Percentiles rank a stretch among this genome's conserved stretches.
These are phyloP conservation scores for Cylindrotheca closterium DNA, from an alignment of 108 stramenopile genomes.

Conservation along the genomic window DNA sequence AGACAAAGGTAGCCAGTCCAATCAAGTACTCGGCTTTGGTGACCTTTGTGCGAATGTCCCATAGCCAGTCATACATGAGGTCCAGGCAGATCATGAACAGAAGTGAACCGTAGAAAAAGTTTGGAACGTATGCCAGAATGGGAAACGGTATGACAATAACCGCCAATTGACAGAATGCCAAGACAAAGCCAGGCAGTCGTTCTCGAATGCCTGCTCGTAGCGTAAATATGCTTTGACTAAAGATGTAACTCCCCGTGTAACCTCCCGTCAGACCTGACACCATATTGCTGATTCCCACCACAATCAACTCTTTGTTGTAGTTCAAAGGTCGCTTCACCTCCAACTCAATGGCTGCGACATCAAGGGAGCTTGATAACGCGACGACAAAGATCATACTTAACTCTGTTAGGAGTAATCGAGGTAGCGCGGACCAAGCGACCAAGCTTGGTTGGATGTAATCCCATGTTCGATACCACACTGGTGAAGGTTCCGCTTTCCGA, in stretches of 20 bases:
- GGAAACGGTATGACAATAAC: conserved; percentile 77
- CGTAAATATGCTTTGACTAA: conserved; percentile 96
- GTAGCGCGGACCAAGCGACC: conserved; percentile 77
- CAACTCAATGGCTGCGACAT: conserved; percentile 97
- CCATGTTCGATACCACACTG: conserved; percentile 81
- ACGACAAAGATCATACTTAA: conserved; percentile 94
- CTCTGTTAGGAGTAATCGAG: conserved; percentile 56
- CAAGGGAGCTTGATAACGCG: conserved; percentile 91
- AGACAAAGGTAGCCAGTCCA: conserved; percentile 78
- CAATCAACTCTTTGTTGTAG: conserved; percentile 90
- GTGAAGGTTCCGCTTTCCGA: conserved; percentile 48
- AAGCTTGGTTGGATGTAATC: conserved; percentile 76
- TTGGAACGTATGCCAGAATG: conserved; percentile 84
- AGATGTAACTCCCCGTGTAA: conserved; percentile 90
- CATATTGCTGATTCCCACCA: conserved; percentile 91
- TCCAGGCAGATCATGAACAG: conserved; percentile 91
- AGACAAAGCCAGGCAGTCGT: conserved; percentile 70
- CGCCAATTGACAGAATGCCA: conserved; percentile 60
- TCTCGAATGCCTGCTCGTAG: conserved; percentile 87
- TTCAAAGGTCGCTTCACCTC: conserved; percentile 91
- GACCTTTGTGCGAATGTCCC: conserved; percentile 78
- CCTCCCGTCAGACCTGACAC: conserved; percentile 88
- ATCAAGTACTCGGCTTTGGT: conserved; percentile 76
- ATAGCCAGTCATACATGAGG: conserved; percentile 95
- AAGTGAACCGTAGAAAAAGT: conserved; percentile 92